Evolutionary conservation across 768 basidiomycete genomes (phyloP), one percentile per base, ranked within the genome.

Genomic region (Phallus indusiatus): DNA sequence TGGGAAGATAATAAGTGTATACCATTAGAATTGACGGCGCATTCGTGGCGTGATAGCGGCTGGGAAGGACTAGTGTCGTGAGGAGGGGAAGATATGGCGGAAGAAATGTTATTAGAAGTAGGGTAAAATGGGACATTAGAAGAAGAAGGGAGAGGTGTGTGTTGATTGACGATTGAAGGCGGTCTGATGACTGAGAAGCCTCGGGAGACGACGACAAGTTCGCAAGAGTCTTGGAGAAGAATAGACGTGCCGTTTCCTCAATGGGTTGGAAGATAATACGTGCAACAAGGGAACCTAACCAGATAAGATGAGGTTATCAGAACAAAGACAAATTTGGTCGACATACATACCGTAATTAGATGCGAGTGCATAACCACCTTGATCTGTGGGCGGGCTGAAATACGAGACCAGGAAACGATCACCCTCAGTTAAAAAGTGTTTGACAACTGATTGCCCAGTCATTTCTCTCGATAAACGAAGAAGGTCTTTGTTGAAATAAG

Each of bases 351-450:
- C 96, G 68, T 98, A 99, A 70, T 97, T 98, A 42, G 88, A 86
- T 12, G 96, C 78, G 5, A 80, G 65, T 0, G 77, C 78, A 63
- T 77, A 78, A 3, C 74, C 76, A 6, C 75, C 78, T 63, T 78
- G 75, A 64, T 78, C 75, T 24, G 72, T 67, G 10, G 75, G 63
- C 1, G 71, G 66, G 51, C 74, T 73, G 52, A 76, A 68, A 20
- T 69, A 63, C 0, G 73, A 71, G 3, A 78, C 77, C 11, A 95
- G 79, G 48, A 98, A 74, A 66, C 96, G 92, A 70, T 99, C 96
- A 3, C 91, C 93, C 67, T 98, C 96, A 0, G 95, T 98, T 24
- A 99, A 75, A 63, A 97, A 81, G 70, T 98, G 96, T 70, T 99
- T 99, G 62, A 97, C 77, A 2, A 96, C 63, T 0, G 89, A 92